A percentile compares a stretch with the other conserved stretches of the same genome.
Conservation (phyloP, 148 eudicot species). For the Fallopia convolvulus region DNA sequence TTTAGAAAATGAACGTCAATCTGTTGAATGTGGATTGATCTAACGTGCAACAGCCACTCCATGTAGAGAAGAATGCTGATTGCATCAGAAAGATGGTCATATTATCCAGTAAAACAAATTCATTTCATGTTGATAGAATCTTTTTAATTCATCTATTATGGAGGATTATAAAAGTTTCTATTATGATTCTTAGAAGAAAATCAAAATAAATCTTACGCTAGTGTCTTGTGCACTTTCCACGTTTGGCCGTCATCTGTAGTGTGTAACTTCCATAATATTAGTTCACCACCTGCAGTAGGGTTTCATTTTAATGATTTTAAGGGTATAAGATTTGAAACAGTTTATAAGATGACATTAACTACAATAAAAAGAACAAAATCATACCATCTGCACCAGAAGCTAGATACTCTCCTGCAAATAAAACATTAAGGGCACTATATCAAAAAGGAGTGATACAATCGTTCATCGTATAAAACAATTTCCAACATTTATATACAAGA, state of each 20-base stretch:
- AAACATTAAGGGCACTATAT: slow-evolving; percentile 1
- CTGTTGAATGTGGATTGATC: not conserved
- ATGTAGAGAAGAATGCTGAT: not conserved
- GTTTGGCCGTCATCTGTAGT: slow-evolving; percentile 50
- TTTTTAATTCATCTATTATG: not conserved
- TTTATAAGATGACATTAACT: not conserved
- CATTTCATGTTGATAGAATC: not conserved
- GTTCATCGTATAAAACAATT: not conserved
- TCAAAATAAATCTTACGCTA: slow-evolving; percentile 50
- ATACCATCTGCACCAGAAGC: slow-evolving; percentile 99
- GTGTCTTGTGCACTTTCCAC: slow-evolving; percentile 87
- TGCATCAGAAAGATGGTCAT: not conserved
- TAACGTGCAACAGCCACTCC: not conserved
- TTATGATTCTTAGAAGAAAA: not conserved
- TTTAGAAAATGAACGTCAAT: too few species aligned
- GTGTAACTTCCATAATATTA: slow-evolving; percentile 77
- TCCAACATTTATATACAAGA: not conserved
- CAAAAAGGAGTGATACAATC: not conserved
- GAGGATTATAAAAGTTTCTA: not conserved
- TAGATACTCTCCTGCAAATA: slow-evolving; percentile 65
- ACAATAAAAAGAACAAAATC: slow-evolving; percentile 15
- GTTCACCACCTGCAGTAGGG: slow-evolving; percentile 70
- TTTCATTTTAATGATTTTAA: slow-evolving; percentile 8
- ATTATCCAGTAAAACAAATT: not conserved
- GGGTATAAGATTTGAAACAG: not conserved